phyloP scores from a whole-genome alignment of 371 early-diverging fungal genomes.

The Mucor circinelloides region DNA sequence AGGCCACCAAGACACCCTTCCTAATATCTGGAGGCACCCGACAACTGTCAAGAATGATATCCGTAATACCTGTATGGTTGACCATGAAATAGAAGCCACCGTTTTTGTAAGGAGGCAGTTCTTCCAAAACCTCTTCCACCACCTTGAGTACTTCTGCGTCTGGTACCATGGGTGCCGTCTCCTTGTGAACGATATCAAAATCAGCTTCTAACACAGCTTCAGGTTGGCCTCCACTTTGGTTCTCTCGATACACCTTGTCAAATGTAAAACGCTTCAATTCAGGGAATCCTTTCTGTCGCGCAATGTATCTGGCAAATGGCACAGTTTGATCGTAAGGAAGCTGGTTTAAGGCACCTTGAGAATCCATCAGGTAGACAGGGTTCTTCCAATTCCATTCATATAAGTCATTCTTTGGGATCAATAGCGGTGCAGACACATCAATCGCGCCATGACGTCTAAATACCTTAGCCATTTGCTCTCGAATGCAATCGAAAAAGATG shows the following conservation, averaged over 20 bases:
- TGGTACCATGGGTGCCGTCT: conserved; percentile 70
- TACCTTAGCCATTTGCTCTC: conserved; percentile 77
- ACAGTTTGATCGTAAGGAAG: conserved; percentile 92
- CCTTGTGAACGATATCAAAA: conserved; percentile 87
- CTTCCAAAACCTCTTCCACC: conserved; percentile 83
- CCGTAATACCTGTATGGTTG: conserved; percentile 62
- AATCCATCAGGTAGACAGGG: conserved; percentile 82
- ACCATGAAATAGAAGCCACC: conserved; percentile 60
- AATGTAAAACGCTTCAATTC: conserved; percentile 87
- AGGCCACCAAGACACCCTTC: conserved; percentile 56
- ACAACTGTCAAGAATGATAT: conserved; percentile 67
- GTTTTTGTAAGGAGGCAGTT: conserved; percentile 69
- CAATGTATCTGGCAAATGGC: conserved; percentile 88
- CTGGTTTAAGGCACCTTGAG: conserved; percentile 81
- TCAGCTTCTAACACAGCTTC: conserved; percentile 79
- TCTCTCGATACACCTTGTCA: conserved; percentile 82
- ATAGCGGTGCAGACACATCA: conserved; percentile 80
- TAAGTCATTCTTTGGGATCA: conserved; percentile 82
- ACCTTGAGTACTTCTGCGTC: conserved; percentile 92
- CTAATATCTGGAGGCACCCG: conserved; percentile 61
- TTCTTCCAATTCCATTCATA: conserved; percentile 69
- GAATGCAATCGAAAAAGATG: conserved; percentile 71
- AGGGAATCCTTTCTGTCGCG: conserved; percentile 69
- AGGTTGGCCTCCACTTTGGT: conserved; percentile 81
- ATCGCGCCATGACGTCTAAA: conserved; percentile 89